Base-by-base conservation (phyloP, 2,329 filamentous ascomycete genomes). In the Paracoccidioides brasiliensis region DNA sequence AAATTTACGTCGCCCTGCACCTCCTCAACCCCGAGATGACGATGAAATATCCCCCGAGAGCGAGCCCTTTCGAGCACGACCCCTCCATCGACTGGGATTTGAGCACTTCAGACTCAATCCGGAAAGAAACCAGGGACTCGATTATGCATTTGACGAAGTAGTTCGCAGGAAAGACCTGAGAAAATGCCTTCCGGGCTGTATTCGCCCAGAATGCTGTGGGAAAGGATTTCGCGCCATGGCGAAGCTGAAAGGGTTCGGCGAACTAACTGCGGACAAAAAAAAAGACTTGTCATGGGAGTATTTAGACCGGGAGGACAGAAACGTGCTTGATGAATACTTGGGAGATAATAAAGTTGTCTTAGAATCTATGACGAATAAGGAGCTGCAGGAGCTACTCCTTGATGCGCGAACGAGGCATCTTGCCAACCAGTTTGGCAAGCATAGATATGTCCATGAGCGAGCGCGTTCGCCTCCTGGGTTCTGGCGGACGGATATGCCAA, bases 401-500 rank as follows among this genome's bases (percentile, higher is more conserved):
- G 80, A 90, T 64, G 90, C 90, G 10, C 85, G 84, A 65, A 84
- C 83, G 0, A 80, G 82, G 65, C 76, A 84, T 51, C 74, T 94
- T 59, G 86, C 90, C 1, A 84, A 90, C 64, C 79, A 80, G 58
- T 82, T 81, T 67, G 90, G 90, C 5, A 88, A 79, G 66, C 90
- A 96, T 70, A 79, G 86, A 55, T 80, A 91, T 62, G 78, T 82
- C 33, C 90, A 85, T 69, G 80, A 84, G 57, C 80, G 89, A 52
- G 78, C 80, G 59, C 76, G 74, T 46, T 88, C 86, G 8, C 90
- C 93, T 10, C 88, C 89, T 1, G 90, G 90, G 0, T 97, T 88
- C 67, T 98, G 93, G 93, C 79, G 88, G 54, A 80, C 85, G 1
- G 91, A 95, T 62, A 95, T 98, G 67, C 90, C 91, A 1, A 82